phyloP scores from a whole-genome alignment of 108 stramenopile species.

The Nannochloropsis gaditana region DNA sequence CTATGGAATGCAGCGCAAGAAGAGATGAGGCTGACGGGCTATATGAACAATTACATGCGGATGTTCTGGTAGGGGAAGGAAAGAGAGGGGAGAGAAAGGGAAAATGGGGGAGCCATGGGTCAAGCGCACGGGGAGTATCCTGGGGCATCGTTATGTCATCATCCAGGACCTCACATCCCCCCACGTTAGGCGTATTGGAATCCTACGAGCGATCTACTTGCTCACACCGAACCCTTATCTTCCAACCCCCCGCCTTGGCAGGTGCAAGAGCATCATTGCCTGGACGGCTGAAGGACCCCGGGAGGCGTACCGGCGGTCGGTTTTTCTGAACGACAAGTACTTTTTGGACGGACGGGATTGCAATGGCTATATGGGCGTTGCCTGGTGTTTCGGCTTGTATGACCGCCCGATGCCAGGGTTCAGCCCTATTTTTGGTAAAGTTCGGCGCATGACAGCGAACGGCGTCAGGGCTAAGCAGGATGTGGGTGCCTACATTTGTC shows the following conservation, averaged over 20 bases:
- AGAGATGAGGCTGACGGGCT: constrained; percentile 24
- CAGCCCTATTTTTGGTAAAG: constrained; percentile 27
- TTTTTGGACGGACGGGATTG: constrained; percentile 33
- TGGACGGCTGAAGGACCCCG: constrained; percentile 28
- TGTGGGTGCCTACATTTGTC: background rate
- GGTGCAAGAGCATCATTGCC: background rate
- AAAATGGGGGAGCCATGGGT: no score
- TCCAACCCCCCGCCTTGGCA: background rate
- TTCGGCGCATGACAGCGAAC: constrained; percentile 24
- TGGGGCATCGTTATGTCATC: no score
- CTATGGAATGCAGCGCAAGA: constrained; percentile 33
- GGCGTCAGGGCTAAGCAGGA: constrained; percentile 10
- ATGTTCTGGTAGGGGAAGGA: constrained; percentile 31
- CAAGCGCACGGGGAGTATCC: background rate
- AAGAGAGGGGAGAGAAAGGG: no score
- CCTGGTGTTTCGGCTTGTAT: constrained; percentile 23
- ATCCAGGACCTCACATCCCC: no score
- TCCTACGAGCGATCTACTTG: no score
- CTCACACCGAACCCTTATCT: background rate
- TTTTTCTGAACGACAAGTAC: constrained; percentile 27
- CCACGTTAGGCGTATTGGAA: no score
- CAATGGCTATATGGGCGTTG: constrained; percentile 34
- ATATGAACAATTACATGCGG: constrained; percentile 31
- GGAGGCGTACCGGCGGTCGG: constrained; percentile 22
- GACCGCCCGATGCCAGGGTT: constrained; percentile 19